Evolutionary conservation across 2,329 filamentous ascomycete species (phyloP).

Genomic region (Paecilomyces formosus): DNA sequence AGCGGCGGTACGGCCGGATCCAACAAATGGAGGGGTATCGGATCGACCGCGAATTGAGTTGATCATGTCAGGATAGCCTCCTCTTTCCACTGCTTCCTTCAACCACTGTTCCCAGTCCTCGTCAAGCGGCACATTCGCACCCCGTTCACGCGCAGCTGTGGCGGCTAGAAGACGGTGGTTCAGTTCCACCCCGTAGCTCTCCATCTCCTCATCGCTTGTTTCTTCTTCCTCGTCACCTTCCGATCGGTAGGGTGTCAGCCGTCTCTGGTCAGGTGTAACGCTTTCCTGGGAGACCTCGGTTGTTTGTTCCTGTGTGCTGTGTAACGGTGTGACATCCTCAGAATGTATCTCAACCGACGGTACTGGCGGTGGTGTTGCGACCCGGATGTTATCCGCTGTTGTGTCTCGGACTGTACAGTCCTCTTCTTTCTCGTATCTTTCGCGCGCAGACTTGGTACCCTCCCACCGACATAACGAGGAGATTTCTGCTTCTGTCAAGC

Average conservation of each 20-base stretch:
- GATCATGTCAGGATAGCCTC: conserved; percentile 34
- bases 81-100: conserved; percentile 49
- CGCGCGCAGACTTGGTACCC: conserved; percentile 40
- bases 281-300: conserved; percentile 16
- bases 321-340: conserved; percentile 16
- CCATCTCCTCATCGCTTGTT: conserved; percentile 39
- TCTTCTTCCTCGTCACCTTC: conserved; percentile 31
- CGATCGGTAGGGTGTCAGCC: conserved; percentile 5
- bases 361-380: conserved; percentile 37
- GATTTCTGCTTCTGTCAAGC: conserved; percentile 53
- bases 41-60: conserved; percentile 28
- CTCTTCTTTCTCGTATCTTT: conserved; percentile 47
- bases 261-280: conserved; percentile 5
- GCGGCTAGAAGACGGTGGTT: conserved; percentile 47
- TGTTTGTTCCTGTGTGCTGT: conserved; percentile 15
- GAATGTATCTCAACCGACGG: conserved; percentile 26
- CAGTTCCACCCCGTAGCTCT: conserved; percentile 44
- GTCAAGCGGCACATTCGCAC: conserved; percentile 37
- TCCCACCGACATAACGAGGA: conserved; percentile 55
- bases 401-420: conserved; percentile 54
- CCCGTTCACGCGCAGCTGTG: conserved; percentile 45
- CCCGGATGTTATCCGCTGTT: conserved; percentile 50
- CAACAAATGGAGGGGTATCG: conserved; percentile 12
- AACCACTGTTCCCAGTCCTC: conserved; percentile 51
- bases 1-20: conserved; percentile 11